These are phyloP conservation scores for Neurospora sp. DNA, from an alignment of 2,329 filamentous ascomycete genomes.

Conservation along the genomic window DNA sequence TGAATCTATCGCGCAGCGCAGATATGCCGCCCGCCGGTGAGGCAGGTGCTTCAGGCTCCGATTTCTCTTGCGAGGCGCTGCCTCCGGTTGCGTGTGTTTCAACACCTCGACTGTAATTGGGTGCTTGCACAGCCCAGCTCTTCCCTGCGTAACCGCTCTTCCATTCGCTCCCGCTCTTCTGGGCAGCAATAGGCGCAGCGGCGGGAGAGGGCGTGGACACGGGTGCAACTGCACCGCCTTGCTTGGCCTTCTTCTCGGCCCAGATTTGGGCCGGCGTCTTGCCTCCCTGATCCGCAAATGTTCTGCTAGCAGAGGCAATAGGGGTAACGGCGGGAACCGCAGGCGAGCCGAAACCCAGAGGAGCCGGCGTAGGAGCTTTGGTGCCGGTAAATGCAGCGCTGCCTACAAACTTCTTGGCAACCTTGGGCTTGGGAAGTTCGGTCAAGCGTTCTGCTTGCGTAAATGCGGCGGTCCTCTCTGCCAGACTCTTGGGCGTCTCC, in stretches of 20 bases:
- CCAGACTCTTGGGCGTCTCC: conserved; percentile 46
- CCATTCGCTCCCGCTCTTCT: conserved; percentile 73
- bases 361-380: conserved; percentile 72
- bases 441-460: conserved; percentile 70
- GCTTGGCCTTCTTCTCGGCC: conserved; percentile 91
- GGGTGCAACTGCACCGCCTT: conserved; percentile 46
- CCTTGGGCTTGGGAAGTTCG: conserved; percentile 85
- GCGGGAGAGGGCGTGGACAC: conserved; percentile 33
- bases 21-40: conserved; percentile 56
- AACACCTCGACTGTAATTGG: conserved; percentile 56
- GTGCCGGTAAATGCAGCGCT: conserved; percentile 71
- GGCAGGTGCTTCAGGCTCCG: conserved; percentile 39
- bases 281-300: conserved; percentile 87
- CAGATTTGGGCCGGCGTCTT: conserved; percentile 96
- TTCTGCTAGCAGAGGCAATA: conserved; percentile 74
- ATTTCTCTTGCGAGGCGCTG: conserved; percentile 30
- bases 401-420: conserved; percentile 77
- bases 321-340: conserved; percentile 49
- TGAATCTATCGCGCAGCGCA: conserved; percentile 74
- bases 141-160: conserved; percentile 88
- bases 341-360: conserved; percentile 53
- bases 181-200: conserved; percentile 49
- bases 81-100: conserved; percentile 55
- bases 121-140: conserved; percentile 80
- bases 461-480: conserved; percentile 71